A percentile compares a stretch with the other conserved stretches of the same genome.
These are phyloP conservation scores for Aspergillus fumigatus DNA, from an alignment of 2,329 filamentous ascomycete genomes.

Conservation along the genomic window DNA sequence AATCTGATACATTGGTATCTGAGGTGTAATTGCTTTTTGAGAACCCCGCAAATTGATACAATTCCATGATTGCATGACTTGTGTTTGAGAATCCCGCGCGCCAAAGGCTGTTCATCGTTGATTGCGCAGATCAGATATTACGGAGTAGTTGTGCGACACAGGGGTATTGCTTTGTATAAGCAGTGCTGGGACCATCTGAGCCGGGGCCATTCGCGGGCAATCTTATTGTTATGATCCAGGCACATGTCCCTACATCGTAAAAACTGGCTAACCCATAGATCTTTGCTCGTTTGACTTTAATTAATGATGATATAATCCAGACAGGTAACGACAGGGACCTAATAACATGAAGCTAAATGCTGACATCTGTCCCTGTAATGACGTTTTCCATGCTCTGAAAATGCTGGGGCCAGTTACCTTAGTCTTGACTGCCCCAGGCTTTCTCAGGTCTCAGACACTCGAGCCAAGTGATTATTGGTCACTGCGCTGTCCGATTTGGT, in stretches of 20 bases:
- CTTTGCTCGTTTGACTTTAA: not conserved
- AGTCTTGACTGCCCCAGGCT: not conserved
- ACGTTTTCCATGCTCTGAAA: not conserved
- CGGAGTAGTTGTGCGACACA: conserved; percentile 9
- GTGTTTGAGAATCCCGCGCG: conserved; percentile 8
- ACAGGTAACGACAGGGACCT: not conserved
- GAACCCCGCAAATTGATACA: not conserved
- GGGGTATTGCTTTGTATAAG: conserved; percentile 1
- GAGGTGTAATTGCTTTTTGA: not conserved
- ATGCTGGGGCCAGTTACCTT: no score
- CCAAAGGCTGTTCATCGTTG: conserved; percentile 5
- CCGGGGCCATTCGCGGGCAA: not conserved
- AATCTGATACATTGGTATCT: not conserved
- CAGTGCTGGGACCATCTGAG: conserved; percentile 1
- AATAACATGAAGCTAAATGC: not conserved
- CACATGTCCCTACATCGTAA: not conserved
- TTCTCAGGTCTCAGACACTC: conserved; percentile 6
- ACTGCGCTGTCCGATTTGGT: conserved; percentile 22
- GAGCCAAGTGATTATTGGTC: conserved; percentile 15
- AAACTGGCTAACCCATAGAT: not conserved
- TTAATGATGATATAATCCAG: not conserved
- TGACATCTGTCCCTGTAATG: not conserved
- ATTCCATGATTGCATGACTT: not conserved
- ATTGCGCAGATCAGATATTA: conserved; percentile 1
- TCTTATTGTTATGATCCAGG: not conserved